Percentiles rank a stretch among this genome's conserved stretches.
These are phyloP conservation scores for Actinomucor elegans DNA, from an alignment of 371 early-diverging fungal genomes.

Conservation along the genomic window DNA sequence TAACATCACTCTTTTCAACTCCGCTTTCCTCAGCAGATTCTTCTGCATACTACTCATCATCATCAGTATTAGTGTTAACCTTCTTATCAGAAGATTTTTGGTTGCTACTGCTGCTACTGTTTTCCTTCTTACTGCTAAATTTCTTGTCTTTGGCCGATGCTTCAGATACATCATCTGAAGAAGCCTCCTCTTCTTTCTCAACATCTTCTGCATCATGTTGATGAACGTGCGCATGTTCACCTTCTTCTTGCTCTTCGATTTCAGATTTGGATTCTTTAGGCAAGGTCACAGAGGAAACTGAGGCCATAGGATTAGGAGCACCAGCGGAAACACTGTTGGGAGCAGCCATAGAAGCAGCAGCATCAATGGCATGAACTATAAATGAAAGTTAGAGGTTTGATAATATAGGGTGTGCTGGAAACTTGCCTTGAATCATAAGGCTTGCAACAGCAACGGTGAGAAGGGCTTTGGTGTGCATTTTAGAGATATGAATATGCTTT, in stretches of 20 bases:
- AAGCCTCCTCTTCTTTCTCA: background rate
- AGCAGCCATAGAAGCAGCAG: background rate
- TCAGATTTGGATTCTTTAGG: background rate
- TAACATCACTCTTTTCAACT: background rate
- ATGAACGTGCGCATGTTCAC: background rate
- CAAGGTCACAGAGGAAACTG: no score
- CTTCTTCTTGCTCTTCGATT: background rate
- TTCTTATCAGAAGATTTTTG: background rate
- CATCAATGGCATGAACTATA: background rate
- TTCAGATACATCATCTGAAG: no score
- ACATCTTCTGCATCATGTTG: background rate
- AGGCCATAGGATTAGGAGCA: no score
- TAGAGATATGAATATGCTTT: background rate
- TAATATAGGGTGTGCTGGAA: background rate
- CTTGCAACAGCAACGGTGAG: conserved; percentile 17
- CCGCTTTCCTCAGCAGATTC: background rate
- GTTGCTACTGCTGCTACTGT: no score
- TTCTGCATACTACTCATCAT: conserved; percentile 6
- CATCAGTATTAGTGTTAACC: background rate
- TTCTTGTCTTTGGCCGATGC: no score
- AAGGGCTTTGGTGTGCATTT: conserved; percentile 20
- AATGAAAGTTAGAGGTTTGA: background rate
- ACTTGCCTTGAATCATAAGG: conserved; percentile 13
- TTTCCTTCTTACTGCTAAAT: no score
- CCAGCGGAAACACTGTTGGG: background rate